Conservation (phyloP, 352 stramenopile genomes). For the Phytophthora vignae region DNA sequence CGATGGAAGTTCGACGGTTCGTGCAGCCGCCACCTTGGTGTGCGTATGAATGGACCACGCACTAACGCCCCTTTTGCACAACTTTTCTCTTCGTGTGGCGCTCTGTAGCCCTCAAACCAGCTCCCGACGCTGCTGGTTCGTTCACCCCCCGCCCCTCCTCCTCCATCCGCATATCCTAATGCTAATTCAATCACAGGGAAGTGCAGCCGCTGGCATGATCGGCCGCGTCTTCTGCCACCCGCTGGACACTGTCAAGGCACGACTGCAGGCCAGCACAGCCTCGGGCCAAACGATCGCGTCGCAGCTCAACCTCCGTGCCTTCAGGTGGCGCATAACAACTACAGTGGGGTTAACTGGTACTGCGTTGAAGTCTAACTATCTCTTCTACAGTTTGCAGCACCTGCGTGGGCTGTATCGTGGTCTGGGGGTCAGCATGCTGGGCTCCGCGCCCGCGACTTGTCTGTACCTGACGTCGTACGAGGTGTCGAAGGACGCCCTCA, state of each 20-base stretch:
- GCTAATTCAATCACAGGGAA: slow-evolving; percentile 53
- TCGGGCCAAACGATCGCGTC: slow-evolving; percentile 49
- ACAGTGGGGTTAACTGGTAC: too few species aligned
- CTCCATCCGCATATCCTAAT: neutral
- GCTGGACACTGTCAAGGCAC: slow-evolving; percentile 93
- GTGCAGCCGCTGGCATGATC: slow-evolving; percentile 84
- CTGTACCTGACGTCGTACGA: slow-evolving; percentile 98
- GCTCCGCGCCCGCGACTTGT: slow-evolving; percentile 95
- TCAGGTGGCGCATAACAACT: slow-evolving; percentile 39
- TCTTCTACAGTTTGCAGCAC: slow-evolving; percentile 43
- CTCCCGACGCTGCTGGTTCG: slow-evolving; percentile 68
- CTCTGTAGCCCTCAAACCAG: slow-evolving; percentile 47
- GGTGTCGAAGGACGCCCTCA: slow-evolving; percentile 72
- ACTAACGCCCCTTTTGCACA: slow-evolving; percentile 10
- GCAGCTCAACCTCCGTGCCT: slow-evolving; percentile 51
- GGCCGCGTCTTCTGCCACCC: slow-evolving; percentile 91
- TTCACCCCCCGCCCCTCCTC: neutral
- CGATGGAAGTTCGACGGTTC: slow-evolving; percentile 29
- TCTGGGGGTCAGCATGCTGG: slow-evolving; percentile 94
- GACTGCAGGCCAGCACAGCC: slow-evolving; percentile 67
- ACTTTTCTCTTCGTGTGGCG: slow-evolving; percentile 2
- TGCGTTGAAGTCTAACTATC: too few species aligned
- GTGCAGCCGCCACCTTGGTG: neutral
- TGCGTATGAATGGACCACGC: neutral
- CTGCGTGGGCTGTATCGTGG: slow-evolving; percentile 94